phyloP scores from a whole-genome alignment of 2,329 filamentous ascomycete genomes.

The Hymenoscyphus salicellus region DNA sequence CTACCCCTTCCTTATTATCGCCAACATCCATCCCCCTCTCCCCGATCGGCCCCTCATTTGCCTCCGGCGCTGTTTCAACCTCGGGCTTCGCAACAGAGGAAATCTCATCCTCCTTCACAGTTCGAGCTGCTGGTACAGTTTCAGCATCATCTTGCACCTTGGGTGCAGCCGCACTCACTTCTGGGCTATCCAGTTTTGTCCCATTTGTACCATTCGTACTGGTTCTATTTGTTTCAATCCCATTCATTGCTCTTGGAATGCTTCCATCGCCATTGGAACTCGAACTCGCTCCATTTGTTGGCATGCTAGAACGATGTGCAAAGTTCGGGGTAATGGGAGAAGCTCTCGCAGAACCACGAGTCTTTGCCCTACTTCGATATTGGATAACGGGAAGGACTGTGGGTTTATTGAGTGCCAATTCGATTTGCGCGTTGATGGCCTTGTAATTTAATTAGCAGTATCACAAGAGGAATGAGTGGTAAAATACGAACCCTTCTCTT shows the following conservation, averaged over 20 bases:
- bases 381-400: conserved; percentile 27
- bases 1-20: neutral
- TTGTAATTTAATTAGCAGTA: conserved; percentile 13
- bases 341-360: conserved; percentile 6
- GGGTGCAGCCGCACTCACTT: conserved; percentile 5
- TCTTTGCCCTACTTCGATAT: conserved; percentile 27
- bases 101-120: neutral
- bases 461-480: neutral
- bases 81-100: neutral
- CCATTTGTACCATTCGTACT: neutral
- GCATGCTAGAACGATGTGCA: neutral
- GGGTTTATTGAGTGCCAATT: conserved; percentile 27
- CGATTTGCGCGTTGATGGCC: conserved; percentile 32
- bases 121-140: neutral
- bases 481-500: conserved; percentile 24
- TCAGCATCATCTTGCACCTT: conserved; percentile 2
- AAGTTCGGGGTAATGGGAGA: neutral
- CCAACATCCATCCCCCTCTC: neutral
- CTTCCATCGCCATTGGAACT: neutral
- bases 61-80: neutral
- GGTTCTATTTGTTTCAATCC: neutral
- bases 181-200: neutral
- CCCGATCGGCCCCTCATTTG: neutral
- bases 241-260: neutral
- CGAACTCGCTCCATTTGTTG: neutral